Conservation (phyloP, 352 stramenopile genomes). For the Pelagophyceae sp. region DNA sequence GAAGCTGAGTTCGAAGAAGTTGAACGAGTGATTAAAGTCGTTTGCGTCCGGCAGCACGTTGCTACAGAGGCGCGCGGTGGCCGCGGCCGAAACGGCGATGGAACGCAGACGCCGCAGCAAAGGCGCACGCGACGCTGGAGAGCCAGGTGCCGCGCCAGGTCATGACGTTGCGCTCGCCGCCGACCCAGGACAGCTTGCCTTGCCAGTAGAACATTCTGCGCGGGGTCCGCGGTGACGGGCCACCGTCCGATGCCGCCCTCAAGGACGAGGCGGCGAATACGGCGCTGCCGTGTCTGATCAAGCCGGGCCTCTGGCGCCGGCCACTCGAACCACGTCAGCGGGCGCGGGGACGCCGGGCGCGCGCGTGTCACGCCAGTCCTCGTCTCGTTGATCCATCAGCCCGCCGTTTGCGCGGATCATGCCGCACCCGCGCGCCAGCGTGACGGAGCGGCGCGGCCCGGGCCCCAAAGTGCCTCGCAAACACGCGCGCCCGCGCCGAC, state of each 20-base stretch:
- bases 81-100: no score
- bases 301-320: no score
- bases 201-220: constrained; percentile 14
- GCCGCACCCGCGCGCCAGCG: neutral
- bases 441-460: no score
- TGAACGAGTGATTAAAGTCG: neutral
- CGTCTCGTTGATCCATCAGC: constrained; percentile 11
- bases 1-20: constrained; percentile 20
- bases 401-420: neutral
- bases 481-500: neutral
- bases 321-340: no score
- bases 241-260: no score
- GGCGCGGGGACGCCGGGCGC: neutral
- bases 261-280: no score
- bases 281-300: no score
- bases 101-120: no score
- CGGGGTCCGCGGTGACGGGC: neutral
- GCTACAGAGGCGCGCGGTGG: neutral
- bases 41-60: neutral
- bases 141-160: constrained; percentile 15
- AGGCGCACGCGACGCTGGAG: neutral
- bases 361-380: constrained; percentile 19
- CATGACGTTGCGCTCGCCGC: constrained; percentile 18
- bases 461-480: no score
- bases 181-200: constrained; percentile 5